Base-by-base conservation (phyloP, 441 rosid species). In the Adansonia madagascariensis region DNA sequence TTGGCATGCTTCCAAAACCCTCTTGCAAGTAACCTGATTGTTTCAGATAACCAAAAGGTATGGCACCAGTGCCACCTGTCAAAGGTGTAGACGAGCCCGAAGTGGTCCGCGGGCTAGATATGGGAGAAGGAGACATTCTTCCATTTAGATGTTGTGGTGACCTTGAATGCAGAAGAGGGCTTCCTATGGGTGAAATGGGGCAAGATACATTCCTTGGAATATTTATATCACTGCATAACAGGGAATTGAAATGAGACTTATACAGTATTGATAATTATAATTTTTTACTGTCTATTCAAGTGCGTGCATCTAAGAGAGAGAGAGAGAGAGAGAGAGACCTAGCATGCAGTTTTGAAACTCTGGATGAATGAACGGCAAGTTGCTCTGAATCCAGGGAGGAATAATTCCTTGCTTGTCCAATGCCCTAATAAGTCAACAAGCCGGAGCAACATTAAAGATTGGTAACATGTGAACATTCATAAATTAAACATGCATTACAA, bases 51-150 rank as follows among this genome's bases (percentile, higher is more conserved):
- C 84, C 81, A 75, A 85, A 88, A 41, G 93, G 93, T 77, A 88
- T 77, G 22, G 91, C 77, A 63, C 92, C 93, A 31, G 75, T 78
- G 61, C 91, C 92, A 78, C 90, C 90, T 6, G 93, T 85, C 49
- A 89, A 86, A 75, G 93, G 95, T 17, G 93, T 89, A 59, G 93
- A 91, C 41, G 95, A 75, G 52, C 92, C 95, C 69, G 95, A 89
- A 44, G 87, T 57, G 12, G 92, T 83, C 59, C 88, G 79, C 0
- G 95, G 93, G 78, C 93, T 91, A 39, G 93, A 85, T 72, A 91
- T 89, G 6, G 92, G 95, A 24, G 94, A 89, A 52, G 93, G 92
- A 73, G 95, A 91, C 89, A 85, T 85, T 79, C 89, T 88, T 79
- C 91, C 96, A 52, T 84, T 90, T 75, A 86, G 73, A 75, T 84